These are phyloP conservation scores for Pseudophaeomoniella oleicola DNA, from an alignment of 2,329 filamentous ascomycete genomes.

Conservation along the genomic window DNA sequence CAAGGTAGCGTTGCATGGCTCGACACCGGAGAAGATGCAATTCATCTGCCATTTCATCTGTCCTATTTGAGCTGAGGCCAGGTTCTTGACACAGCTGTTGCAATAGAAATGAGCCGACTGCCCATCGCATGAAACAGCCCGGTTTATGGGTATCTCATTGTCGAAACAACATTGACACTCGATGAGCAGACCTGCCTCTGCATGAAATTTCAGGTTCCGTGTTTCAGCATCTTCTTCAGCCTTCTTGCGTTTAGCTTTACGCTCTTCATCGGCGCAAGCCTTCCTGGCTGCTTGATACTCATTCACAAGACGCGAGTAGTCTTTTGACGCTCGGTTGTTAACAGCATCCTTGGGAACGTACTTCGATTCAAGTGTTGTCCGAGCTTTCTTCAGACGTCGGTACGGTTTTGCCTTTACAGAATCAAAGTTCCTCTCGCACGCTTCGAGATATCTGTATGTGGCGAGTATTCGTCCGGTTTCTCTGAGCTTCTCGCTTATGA, in stretches of 20 bases:
- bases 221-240: conserved; percentile 16
- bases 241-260: conserved; percentile 8
- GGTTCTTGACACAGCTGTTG: conserved; percentile 45
- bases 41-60: conserved; percentile 50
- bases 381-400: conserved; percentile 9
- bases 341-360: conserved; percentile 4
- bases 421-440: conserved; percentile 10
- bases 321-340: conserved; percentile 5
- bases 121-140: conserved; percentile 53
- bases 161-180: conserved; percentile 65
- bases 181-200: conserved; percentile 35
- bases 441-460: conserved; percentile 14
- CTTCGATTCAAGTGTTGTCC: conserved; percentile 8
- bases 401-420: conserved; percentile 8
- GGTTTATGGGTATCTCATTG: conserved; percentile 46
- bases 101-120: conserved; percentile 54
- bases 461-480: conserved; percentile 14
- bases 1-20: neutral
- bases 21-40: conserved; percentile 57
- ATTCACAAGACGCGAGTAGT: conserved; percentile 9
- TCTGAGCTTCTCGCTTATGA: conserved; percentile 8
- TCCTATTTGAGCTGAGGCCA: conserved; percentile 56
- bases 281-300: conserved; percentile 17
- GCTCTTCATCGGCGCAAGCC: conserved; percentile 7
- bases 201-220: conserved; percentile 21